Percentiles rank a stretch among this genome's conserved stretches.
Conservation (phyloP, 345 rosid species). For the Syzygium grande region DNA sequence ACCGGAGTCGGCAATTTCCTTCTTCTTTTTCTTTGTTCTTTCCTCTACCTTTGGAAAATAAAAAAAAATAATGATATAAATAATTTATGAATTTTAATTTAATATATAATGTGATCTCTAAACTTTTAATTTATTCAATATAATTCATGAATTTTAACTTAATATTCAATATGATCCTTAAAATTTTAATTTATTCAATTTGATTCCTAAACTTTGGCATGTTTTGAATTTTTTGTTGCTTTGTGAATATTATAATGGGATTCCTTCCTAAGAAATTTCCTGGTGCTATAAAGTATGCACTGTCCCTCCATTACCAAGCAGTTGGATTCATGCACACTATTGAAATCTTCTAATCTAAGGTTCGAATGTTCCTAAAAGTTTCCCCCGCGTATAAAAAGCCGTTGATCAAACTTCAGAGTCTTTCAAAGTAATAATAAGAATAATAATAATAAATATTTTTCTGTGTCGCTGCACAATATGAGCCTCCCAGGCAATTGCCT, state of each 20-base stretch:
- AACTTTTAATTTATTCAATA: too few species aligned
- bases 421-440: not conserved
- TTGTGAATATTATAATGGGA: too few species aligned
- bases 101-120: too few species aligned
- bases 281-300: not conserved
- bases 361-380: not conserved
- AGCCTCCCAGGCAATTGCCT: not conserved
- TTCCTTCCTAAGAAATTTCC: not conserved
- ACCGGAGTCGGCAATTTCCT: not conserved
- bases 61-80: not conserved
- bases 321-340: not conserved
- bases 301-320: not conserved
- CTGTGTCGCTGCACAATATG: not conserved
- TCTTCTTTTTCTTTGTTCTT: not conserved
- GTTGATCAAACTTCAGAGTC: not conserved
- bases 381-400: not conserved
- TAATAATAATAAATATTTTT: not conserved
- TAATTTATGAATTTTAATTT: too few species aligned
- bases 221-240: too few species aligned
- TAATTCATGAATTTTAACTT: too few species aligned
- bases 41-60: not conserved
- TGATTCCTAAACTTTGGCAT: too few species aligned
- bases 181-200: too few species aligned
- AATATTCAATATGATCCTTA: accelerated
- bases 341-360: not conserved